Evolutionary conservation across 768 basidiomycete species (phyloP), one percentile per base, ranked within the genome.

Genomic region (Trametopsis cervina): DNA sequence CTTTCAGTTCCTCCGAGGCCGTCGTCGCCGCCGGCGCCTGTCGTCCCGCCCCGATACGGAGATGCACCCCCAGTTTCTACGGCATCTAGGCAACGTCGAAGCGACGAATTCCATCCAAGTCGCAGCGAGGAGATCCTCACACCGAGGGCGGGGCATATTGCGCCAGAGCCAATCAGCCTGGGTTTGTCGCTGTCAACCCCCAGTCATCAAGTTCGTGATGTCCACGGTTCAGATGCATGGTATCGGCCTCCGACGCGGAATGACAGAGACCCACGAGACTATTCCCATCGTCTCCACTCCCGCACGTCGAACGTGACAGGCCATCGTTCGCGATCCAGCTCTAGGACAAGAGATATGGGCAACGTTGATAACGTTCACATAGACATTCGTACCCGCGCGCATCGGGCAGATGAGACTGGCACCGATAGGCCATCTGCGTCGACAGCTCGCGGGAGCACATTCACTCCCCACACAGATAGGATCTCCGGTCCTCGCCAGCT

Each of bases 391-490:
- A 7, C 29, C 9, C 7, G 29, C 15, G 29, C 29, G 15, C 29
- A 33, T 33, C 29, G 29, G 29, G 29, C 29, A 33, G 29, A 33
- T 33, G 29, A 15, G 7, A 15, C 29, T 33, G 15, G 29, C 15
- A 33, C 9, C 17, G 39, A 40, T 40, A 9, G 17, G 9, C 39
- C 17, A 7, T 7, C 39, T 18, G 17, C 22, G 39, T 40, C 39
- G 18, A 40, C 39, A 40, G 23, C 42, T 11, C 15, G 29, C 26
- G 38, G 38, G 22, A 37, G 40, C 11, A 21, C 22, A 22, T 9
- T 21, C 7, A 36, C 21, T 37, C 20, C 36, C 33, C 35, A 37
- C 45, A 22, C 45, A 23, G 45, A 47, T 47, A 47, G 45, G 45
- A 26, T 21, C 29, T 12, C 25, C 45, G 48, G 42, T 3, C 41